Evolutionary conservation across 2,329 filamentous ascomycete genomes (phyloP), one percentile per base, ranked within the genome.

Genomic region (Lecanoromycetidae sp.): DNA sequence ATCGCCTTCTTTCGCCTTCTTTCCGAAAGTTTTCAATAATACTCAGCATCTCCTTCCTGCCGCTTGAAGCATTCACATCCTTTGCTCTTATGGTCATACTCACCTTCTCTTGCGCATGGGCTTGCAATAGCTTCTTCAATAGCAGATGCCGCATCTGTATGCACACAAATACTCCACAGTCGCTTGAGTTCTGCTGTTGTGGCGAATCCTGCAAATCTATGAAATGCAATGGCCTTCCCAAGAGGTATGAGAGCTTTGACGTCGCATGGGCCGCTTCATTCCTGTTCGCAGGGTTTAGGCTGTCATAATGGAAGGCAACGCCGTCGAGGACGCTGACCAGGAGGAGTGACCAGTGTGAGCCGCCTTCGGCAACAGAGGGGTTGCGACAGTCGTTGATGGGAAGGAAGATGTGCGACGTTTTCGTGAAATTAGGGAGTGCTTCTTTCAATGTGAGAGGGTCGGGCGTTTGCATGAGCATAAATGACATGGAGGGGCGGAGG

Each of bases 291-390:
- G 80, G 79, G 2, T 77, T 76, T 22, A 96, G 72, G 1, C 83
- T 90, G 66, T 98, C 91, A 67, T 98, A 98, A 70, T 98, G 91
- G 64, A 98, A 98, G 0, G 90, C 86, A 2, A 94, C 80, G 7
- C 86, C 80, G 61, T 98, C 91, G 41, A 94, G 79, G 33, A 87
- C 76, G 10, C 82, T 87, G 26, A 98, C 88, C 2, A 98, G 76
- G 1, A 98, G 78, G 0, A 98, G 71, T 0, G 87, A 94, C 91
- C 91, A 98, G 63, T 98, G 91, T 3, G 83, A 84, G 32, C 91
- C 91, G 33, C 85, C 87, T 66, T 95, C 88, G n/a, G 87, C 81
- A 48, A 82, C 69, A 41, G 74, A 76, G 39, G 83, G 77, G 56
- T 87, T 85, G 38, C 76, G 74, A 57, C 80, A 84, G 67, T 98